Percentiles rank a stretch among this genome's conserved stretches.
These are phyloP conservation scores for Suillus spraguei DNA, from an alignment of 768 basidiomycete species.

Conservation along the genomic window DNA sequence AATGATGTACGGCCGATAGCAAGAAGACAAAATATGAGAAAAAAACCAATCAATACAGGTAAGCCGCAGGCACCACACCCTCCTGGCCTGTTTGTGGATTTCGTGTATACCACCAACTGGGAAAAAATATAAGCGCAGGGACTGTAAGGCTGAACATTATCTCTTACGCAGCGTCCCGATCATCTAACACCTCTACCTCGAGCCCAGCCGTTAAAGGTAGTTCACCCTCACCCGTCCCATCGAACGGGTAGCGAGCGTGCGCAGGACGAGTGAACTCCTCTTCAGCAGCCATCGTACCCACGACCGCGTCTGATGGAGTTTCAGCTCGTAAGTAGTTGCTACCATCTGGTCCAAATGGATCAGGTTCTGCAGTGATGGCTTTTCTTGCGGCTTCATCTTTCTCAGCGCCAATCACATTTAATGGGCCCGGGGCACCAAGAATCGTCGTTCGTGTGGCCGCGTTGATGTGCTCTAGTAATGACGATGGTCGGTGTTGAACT, in stretches of 20 bases:
- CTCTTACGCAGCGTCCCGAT: slow-evolving; percentile 77
- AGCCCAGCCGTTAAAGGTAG: slow-evolving; percentile 66
- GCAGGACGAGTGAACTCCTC: slow-evolving; percentile 70
- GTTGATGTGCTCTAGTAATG: slow-evolving; percentile 88
- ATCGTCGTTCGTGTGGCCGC: slow-evolving; percentile 87
- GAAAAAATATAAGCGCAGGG: slow-evolving; percentile 17
- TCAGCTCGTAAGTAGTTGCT: slow-evolving; percentile 80
- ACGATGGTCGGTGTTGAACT: slow-evolving; percentile 79
- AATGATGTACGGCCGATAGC: slow-evolving; percentile 32
- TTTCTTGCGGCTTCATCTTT: slow-evolving; percentile 54
- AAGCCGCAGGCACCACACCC: slow-evolving; percentile 91
- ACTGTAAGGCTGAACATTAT: not conserved
- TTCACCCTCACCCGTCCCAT: slow-evolving; percentile 79
- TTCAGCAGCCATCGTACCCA: slow-evolving; percentile 60
- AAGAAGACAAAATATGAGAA: slow-evolving; percentile 30
- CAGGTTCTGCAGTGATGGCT: slow-evolving; percentile 36
- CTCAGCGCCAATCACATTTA: slow-evolving; percentile 42
- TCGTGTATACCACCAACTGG: slow-evolving; percentile 93
- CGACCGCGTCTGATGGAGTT: slow-evolving; percentile 76
- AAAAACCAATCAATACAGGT: slow-evolving; percentile 67
- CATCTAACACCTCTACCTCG: slow-evolving; percentile 78
- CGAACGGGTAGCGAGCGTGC: slow-evolving; percentile 83
- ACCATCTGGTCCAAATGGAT: slow-evolving; percentile 73
- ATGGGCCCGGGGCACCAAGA: slow-evolving; percentile 52
- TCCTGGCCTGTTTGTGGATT: slow-evolving; percentile 79